Conservation (phyloP, 2,329 filamentous ascomycete species). For the Cyphellophora attinorum region DNA sequence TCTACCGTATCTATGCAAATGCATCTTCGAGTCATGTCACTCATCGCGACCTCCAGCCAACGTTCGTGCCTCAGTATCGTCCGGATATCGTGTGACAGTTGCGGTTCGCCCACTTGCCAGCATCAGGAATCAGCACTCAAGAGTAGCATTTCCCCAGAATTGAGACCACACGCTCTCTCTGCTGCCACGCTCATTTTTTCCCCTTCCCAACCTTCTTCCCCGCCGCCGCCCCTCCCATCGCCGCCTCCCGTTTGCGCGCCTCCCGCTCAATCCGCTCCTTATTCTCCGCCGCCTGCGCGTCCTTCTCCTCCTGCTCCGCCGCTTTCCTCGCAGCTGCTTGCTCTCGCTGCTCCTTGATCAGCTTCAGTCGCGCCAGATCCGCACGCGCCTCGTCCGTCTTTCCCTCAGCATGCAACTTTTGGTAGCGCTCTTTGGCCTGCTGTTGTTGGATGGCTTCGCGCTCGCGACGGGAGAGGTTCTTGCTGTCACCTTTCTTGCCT, state of each 20-base stretch:
- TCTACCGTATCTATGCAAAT: too few species aligned
- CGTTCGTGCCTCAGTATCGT: too few species aligned
- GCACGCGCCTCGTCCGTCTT: slow-evolving; percentile 94
- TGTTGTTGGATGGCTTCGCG: slow-evolving; percentile 74
- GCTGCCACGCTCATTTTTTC: slow-evolving; percentile 15
- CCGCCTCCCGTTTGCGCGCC: slow-evolving; percentile 29
- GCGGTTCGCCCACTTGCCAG: too few species aligned
- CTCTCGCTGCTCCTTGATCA: slow-evolving; percentile 79
- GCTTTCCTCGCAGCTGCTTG: slow-evolving; percentile 74
- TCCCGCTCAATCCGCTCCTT: slow-evolving; percentile 25
- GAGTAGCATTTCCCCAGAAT: too few species aligned
- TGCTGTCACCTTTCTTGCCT: slow-evolving; percentile 34
- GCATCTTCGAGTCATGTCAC: too few species aligned
- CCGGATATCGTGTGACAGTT: too few species aligned
- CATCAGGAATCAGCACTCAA: too few species aligned
- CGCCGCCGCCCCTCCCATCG: slow-evolving; percentile 21
- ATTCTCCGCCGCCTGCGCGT: slow-evolving; percentile 28
- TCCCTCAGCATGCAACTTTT: slow-evolving; percentile 84
- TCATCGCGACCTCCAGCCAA: too few species aligned
- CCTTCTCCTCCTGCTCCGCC: slow-evolving; percentile 54
- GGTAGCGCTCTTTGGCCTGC: slow-evolving; percentile 84
- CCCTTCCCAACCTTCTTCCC: slow-evolving; percentile 24
- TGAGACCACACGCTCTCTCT: too few species aligned
- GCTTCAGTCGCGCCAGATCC: slow-evolving; percentile 70
- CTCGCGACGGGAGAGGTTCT: slow-evolving; percentile 59